Evolutionary conservation across 352 stramenopile species (phyloP), one percentile per base, ranked within the genome.

Genomic region (Globisporangium lucens): DNA sequence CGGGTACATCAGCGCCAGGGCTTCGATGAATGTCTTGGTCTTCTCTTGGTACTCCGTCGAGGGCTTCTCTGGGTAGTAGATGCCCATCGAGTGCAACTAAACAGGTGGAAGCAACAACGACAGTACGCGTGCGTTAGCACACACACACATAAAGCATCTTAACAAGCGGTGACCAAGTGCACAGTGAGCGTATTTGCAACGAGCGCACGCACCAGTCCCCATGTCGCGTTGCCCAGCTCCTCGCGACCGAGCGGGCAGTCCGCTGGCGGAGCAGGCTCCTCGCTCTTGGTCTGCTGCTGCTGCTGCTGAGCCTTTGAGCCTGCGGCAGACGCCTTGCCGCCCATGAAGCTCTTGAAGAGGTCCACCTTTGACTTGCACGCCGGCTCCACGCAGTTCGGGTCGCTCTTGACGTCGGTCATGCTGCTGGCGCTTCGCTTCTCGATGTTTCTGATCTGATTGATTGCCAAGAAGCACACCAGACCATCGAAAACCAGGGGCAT

Each of bases 11-110:
- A 89, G 80, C 36, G 95, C 94, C 43, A 99, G 75, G 22, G 92
- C 84, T 51, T 93, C 74, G 24, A 99, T 78, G 66, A 99, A 98
- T 24, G 83, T 85, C 51, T 74, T 89, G 61, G 97, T 93, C 60
- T 94, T 90, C 36, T 86, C 52, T 73, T 98, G 83, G 70, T 99
- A 93, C 61, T 98, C 85, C 8, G 71, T 59, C 0, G 90, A 93
- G 43, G 97, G 97, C 61, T 96, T 90, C 20, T 99, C 94, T 1
- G 97, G 97, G 83, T 98, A 99, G 83, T 99, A 99, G 46, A 97
- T 95, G 15, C 95, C 95, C 80, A 95, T 98, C 13, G 91, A 97
- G 69, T 98, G 93, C 49, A 98, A 76, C 89, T 97, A 66, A 6
- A n/a, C 30, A 33, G 60, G 4, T 43, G 17, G 2, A 51, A 51